Percentiles rank a stretch among this genome's conserved stretches.
Evolutionary conservation across 225 moss, liverwort and hornwort genomes (phyloP).

Genomic region (Asterella californica): DNA sequence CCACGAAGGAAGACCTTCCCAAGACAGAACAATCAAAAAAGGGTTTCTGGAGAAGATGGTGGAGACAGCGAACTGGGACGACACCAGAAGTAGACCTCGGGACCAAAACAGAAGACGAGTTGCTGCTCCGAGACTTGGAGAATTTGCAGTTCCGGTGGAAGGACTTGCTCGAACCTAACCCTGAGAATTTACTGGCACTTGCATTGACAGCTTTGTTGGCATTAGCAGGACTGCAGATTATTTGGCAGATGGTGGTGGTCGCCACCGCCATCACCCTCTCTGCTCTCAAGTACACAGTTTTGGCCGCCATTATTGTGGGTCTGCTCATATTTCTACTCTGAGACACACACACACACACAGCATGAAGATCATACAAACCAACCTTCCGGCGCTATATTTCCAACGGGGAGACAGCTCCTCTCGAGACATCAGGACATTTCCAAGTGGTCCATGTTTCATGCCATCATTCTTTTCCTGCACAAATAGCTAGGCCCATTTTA

Average conservation of each 20-base stretch:
- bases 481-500: neutral
- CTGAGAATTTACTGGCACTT: conserved; percentile 69
- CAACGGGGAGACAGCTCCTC: neutral
- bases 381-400: neutral
- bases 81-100: conserved; percentile 2
- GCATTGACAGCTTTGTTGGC: conserved; percentile 60
- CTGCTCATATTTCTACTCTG: conserved; percentile 76
- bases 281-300: conserved; percentile 78
- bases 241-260: conserved; percentile 72
- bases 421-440: neutral
- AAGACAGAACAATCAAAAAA: neutral
- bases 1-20: neutral
- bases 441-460: neutral
- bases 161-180: conserved; percentile 59
- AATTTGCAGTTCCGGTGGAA: conserved; percentile 59
- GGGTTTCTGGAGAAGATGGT: conserved; percentile 28
- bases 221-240: conserved; percentile 60
- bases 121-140: conserved; percentile 34
- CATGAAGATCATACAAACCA: neutral
- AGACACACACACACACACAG: neutral
- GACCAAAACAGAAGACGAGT: conserved; percentile 19
- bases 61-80: conserved; percentile 1
- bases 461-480: neutral
- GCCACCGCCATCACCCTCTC: conserved; percentile 67
- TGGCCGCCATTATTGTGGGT: conserved; percentile 62